Evolutionary conservation across 306 rosid genomes (phyloP).

Genomic region (Malus asiatica): DNA sequence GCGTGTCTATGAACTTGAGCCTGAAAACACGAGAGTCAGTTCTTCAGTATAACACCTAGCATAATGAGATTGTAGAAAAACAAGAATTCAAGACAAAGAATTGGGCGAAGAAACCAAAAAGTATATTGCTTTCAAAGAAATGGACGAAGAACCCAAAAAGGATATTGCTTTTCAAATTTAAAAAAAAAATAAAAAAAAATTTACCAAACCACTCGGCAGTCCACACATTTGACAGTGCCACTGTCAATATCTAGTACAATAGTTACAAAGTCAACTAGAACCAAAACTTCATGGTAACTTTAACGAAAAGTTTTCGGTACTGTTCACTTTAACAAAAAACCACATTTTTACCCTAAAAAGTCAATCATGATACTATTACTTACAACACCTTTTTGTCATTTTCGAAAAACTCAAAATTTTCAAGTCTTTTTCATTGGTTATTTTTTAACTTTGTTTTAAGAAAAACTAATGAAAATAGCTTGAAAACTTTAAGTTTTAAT

Average conservation of each 20-base stretch:
- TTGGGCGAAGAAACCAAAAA: neutral
- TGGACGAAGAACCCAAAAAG: neutral
- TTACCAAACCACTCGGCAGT: neutral
- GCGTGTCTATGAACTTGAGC: slow-evolving; percentile 94
- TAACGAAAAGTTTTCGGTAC: no score
- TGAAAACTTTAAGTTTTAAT: no score
- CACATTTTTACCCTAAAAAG: no score
- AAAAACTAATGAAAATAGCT: no score
- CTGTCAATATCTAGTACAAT: neutral
- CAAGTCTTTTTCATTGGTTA: no score
- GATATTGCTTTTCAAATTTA: neutral
- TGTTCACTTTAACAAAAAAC: no score
- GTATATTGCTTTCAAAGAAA: neutral
- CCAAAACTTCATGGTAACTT: no score
- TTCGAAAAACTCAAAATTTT: no score
- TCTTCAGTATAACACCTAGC: neutral
- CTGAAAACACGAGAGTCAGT: slow-evolving; percentile 26
- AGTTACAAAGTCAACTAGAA: neutral
- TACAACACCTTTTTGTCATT: no score
- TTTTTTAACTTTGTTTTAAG: no score
- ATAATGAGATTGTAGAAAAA: neutral
- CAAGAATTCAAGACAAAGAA: neutral
- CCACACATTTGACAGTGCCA: neutral
- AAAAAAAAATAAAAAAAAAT: no score
- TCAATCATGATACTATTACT: no score